Percentiles rank a stretch among this genome's conserved stretches.
Conservation (phyloP, 306 rosid genomes). For the Albizia julibrissin region DNA sequence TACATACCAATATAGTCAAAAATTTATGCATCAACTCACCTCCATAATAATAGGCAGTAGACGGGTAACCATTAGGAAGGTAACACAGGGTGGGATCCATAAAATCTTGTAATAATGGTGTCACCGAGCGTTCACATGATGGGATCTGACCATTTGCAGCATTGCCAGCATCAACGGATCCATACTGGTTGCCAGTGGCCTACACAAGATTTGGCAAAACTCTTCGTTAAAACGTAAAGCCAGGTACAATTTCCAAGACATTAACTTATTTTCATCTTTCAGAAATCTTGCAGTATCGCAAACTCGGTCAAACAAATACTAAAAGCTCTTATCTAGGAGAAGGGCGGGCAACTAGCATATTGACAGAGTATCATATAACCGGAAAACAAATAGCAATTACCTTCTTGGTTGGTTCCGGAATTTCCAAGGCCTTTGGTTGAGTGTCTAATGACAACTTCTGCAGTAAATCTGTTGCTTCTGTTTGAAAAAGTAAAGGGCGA, state of each 20-base stretch:
- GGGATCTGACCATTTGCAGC: constrained; percentile 73
- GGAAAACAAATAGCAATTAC: constrained; percentile 33
- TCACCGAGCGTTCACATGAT: constrained; percentile 67
- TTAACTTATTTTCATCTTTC: background rate
- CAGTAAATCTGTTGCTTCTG: constrained; percentile 87
- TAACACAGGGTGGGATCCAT: constrained; percentile 75
- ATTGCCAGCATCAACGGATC: constrained; percentile 73
- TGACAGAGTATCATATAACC: background rate
- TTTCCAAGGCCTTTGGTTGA: constrained; percentile 80
- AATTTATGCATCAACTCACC: constrained; percentile 44
- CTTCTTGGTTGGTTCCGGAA: constrained; percentile 84
- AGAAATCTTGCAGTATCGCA: background rate
- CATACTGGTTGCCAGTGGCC: constrained; percentile 72
- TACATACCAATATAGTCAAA: background rate
- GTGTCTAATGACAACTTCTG: constrained; percentile 85
- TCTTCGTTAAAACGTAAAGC: background rate
- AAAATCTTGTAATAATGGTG: constrained; percentile 73
- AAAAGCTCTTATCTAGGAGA: background rate
- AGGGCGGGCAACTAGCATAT: background rate
- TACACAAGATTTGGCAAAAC: constrained; percentile 31
- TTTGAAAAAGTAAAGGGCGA: constrained; percentile 59
- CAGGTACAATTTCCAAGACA: background rate
- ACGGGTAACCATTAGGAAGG: constrained; percentile 73
- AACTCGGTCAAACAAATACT: background rate
- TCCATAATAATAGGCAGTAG: constrained; percentile 78